These are phyloP conservation scores for Fusarium bactridioides DNA, from an alignment of 2,329 filamentous ascomycete genomes.

Conservation along the genomic window DNA sequence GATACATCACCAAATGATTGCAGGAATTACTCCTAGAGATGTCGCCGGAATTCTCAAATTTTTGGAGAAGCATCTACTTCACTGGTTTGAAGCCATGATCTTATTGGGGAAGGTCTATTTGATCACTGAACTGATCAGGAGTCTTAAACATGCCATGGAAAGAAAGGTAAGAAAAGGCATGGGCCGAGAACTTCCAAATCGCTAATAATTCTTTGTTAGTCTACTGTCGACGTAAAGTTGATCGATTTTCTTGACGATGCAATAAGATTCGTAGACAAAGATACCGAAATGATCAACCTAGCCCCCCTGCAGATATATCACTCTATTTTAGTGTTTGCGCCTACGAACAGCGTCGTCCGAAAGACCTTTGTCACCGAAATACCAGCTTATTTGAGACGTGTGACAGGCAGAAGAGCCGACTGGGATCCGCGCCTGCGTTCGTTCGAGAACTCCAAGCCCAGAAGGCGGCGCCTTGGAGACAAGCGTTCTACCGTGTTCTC, in stretches of 20 bases:
- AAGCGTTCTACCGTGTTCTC: neutral
- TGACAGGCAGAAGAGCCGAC: neutral
- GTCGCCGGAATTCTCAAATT: neutral
- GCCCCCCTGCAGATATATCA: neutral
- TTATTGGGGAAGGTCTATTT: rapidly evolving
- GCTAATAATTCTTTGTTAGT: neutral
- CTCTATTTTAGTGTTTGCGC: neutral
- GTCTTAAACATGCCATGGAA: rapidly evolving
- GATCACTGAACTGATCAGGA: neutral
- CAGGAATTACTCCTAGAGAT: neutral
- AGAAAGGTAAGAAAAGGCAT: neutral
- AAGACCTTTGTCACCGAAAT: rapidly evolving
- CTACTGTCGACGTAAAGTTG: neutral
- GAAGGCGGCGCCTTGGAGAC: rapidly evolving
- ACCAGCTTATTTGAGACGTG: neutral
- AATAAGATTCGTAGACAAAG: neutral
- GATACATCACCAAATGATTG: neutral
- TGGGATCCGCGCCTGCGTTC: neutral
- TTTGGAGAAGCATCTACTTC: neutral
- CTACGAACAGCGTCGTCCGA: neutral
- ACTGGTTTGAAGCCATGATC: neutral
- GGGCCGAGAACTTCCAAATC: rapidly evolving
- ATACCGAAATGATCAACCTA: neutral
- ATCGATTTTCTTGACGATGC: neutral
- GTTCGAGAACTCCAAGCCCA: rapidly evolving